Evolutionary conservation across 2,329 filamentous ascomycete genomes (phyloP), one percentile per base, ranked within the genome.

Genomic region (Xylogone sp.): DNA sequence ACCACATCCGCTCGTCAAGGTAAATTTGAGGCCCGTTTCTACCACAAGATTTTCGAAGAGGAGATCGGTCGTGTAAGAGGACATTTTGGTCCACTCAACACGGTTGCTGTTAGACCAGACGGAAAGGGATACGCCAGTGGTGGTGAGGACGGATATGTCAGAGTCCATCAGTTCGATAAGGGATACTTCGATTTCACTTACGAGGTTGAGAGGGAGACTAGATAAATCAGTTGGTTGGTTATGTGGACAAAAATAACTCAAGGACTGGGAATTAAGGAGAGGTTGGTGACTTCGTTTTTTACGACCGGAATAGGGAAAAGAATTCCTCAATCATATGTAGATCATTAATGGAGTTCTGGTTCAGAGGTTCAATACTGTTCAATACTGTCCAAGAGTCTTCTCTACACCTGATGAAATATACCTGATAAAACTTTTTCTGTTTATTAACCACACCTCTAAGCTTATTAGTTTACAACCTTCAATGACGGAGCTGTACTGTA

Each of bases 1-100:
- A 95, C 90, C 50, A 97, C 94, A 48, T 87, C 87, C 29, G 86
- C 91, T 46, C 84, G 94, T 61, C 94, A 99, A 79, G 94, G 94
- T 75, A 97, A 97, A 77, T 99, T 99, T 78, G 94, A 99, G 75
- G 94, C 94, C 43, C 86, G 94, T 60, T 99, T 99, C 82, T 99
- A 97, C 81, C 94, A 99, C 86, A 97, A 96, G 82, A 87, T 99
- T 71, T 97, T 99, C 71, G 91, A 96, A 75, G 93, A 99, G 73
- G 94, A 99, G 78, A 93, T 97, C 66, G 94, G 94, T 62, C 87
- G 94, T 78, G 94, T 99, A 59, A 84, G 91, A 69, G 94, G 94
- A 58, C 94, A 99, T 74, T 99, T 99, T 74, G 94, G 94, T 69
- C 64, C 64, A 31, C 46, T 94, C 88, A 60, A 99, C 81, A 97